Evolutionary conservation across 129 eudicot genomes (phyloP), one percentile per base, ranked within the genome.

Genomic region (Helianthus tuberosus): DNA sequence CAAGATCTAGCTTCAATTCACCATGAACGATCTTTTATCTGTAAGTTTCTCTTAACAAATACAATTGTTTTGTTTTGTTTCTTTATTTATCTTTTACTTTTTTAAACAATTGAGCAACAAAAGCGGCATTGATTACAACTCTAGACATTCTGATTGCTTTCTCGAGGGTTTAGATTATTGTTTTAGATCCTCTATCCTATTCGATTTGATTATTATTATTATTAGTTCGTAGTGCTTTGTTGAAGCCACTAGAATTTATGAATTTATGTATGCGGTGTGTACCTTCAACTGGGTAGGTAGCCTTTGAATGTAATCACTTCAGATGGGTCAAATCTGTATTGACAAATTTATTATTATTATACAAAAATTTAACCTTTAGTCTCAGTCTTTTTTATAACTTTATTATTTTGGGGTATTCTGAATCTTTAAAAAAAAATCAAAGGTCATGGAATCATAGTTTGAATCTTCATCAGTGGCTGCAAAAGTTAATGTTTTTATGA

Each of bases 1-100:
- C 65, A 69, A 82, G 80, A 82, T 77, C 80, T 15, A 69, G 68
- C 77, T 75, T 32, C 69, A 44, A 5, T 23, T 12, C 81, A 83
- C 55, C 72, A 90, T 90, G 96, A 90, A 90, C 73, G 90, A 90
- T 72, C 96, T 90, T n/a, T 78, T 90, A 79, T 48, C 90, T 73
- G 93, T 90, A 80, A 80, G 85, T 76, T 20, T 43, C 38, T 75
- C 8, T 38, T 29, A 36, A 49, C 17, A 10, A 16, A 3, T 38
- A 43, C 47, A 5, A 39, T 39, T 11, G 57, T 15, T 2, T 27
- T 20, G 23, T 27, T 27, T 27, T 27, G 0, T 27, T 27, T 2
- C 2, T 27, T 27, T 27, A 27, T 27, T 27, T 27, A 27, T 27
- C 32, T 27, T 27, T 27, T 27, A 27, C 32, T 2, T 27, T 27